Base-by-base conservation (phyloP, 352 stramenopile genomes). In the Phytopythium sindhum region DNA sequence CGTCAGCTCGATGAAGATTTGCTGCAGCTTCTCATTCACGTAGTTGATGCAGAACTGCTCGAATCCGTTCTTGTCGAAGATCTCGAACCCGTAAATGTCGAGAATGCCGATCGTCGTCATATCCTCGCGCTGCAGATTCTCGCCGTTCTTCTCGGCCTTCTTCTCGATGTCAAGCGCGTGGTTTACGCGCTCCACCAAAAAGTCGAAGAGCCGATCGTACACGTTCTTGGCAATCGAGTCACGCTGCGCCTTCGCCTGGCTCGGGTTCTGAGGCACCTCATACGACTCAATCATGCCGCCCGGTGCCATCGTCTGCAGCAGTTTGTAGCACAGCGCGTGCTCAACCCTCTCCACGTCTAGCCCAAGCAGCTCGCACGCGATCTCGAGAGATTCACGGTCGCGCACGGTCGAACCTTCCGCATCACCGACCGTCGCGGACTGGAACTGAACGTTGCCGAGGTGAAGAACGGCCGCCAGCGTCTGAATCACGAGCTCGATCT, bases 1-100 rank as follows among this genome's bases (percentile, higher is more conserved):
- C 23, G 87, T 95, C 8, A 97, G 86, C 60, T 97, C 88, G 59
- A 98, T 98, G 69, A 97, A 97, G 65, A 96, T 87, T 58, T 96
- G 87, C 67, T 96, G 87, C 56, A 96, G 64, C 81, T 96, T 83
- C 70, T 96, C 91, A 73, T 97, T 97, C 28, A 88, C 90, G 62
- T 97, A 97, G 74, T 97, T 97, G 73, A 97, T 97, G 57, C 90
- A 95, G 63, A 97, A 97, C 69, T 97, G 90, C 64, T 97, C 90
- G 63, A 97, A 97, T 42, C 89, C 88, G 66, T 97, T 97, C 42
- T 88, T 89, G 55, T 97, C 79, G 61, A 98, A 98, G 24, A 91
- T 90, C 70, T 99, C 96, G 80, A 99, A 99, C 1, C 96, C 95
- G 69, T 98, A 99, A 62, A 99, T 98, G 68, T 99, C 96, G 41